phyloP scores from a whole-genome alignment of 2,329 filamentous ascomycete species.

The Fusarium pseudonygamai region DNA sequence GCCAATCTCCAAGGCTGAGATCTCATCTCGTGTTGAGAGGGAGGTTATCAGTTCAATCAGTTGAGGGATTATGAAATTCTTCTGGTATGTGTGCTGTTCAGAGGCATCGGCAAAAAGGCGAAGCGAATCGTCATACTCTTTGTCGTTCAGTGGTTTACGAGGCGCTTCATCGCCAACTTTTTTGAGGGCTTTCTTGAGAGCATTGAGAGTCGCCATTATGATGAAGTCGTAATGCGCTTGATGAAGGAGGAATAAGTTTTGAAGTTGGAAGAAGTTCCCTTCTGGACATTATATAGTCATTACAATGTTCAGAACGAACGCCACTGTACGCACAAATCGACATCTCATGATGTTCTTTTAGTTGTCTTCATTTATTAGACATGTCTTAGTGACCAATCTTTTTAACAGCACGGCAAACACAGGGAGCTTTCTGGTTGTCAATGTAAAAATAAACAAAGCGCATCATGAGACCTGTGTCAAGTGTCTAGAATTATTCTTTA shows the following conservation, averaged over 20 bases:
- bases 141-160: slow-evolving; percentile 54
- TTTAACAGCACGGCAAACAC: neutral
- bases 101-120: slow-evolving; percentile 50
- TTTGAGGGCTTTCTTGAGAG: slow-evolving; percentile 53
- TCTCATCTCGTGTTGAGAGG: slow-evolving; percentile 50
- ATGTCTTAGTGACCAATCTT: too few species aligned
- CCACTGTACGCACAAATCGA: neutral
- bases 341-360: neutral
- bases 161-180: slow-evolving; percentile 38
- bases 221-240: too few species aligned
- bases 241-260: neutral
- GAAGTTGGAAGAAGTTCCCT: neutral
- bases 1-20: slow-evolving; percentile 69
- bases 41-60: slow-evolving; percentile 53
- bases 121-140: slow-evolving; percentile 60
- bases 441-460: too few species aligned
- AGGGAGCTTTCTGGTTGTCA: too few species aligned
- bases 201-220: slow-evolving; percentile 49
- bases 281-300: neutral
- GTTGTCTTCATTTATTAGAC: neutral
- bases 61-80: slow-evolving; percentile 63
- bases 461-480: accelerated
- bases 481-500: too few species aligned
- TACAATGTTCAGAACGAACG: neutral
- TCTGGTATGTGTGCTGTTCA: slow-evolving; percentile 54